phyloP scores from a whole-genome alignment of 75 land plant species.

The Pseudotsuga menziesii region DNA sequence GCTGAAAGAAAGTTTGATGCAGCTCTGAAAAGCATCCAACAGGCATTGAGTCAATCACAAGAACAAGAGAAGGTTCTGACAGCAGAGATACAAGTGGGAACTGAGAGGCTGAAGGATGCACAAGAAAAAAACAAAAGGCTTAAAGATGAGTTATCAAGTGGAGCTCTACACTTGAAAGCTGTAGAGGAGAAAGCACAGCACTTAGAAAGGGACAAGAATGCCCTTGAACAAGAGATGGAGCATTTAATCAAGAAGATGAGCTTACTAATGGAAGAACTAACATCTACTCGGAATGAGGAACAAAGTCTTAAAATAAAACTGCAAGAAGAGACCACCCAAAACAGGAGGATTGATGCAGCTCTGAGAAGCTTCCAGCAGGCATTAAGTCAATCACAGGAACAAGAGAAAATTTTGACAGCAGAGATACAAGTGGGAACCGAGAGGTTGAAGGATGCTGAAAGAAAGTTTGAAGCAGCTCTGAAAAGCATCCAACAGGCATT shows the following conservation, averaged over 20 bases:
- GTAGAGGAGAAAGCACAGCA: background rate
- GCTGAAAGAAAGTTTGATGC: background rate
- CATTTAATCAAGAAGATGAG: slow-evolving; percentile 2
- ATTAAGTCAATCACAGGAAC: slow-evolving; percentile 4
- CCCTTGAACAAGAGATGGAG: slow-evolving; percentile 1
- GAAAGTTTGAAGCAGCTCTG: slow-evolving; percentile 16
- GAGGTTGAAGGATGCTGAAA: slow-evolving; percentile 3
- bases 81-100: slow-evolving; percentile 7
- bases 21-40: slow-evolving; percentile 5
- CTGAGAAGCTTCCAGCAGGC: slow-evolving; percentile 12
- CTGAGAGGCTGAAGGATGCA: slow-evolving; percentile 10
- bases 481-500: slow-evolving; percentile 21
- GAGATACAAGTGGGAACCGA: slow-evolving; percentile 9
- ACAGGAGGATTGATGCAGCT: background rate
- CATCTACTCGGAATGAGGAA: slow-evolving; percentile 4
- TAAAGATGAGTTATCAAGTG: slow-evolving; percentile 8
- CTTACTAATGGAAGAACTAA: slow-evolving; percentile 8
- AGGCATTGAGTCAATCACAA: slow-evolving; percentile 3
- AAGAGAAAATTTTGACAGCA: background rate
- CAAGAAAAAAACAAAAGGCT: slow-evolving; percentile 3
- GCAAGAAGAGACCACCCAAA: background rate
- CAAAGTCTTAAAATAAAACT: slow-evolving; percentile 5
- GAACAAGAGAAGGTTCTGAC: background rate
- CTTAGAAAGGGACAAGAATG: slow-evolving; percentile 7
- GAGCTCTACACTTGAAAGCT: slow-evolving; percentile 6